phyloP scores from a whole-genome alignment of 2,329 filamentous ascomycete genomes.

The Aspergillus tanneri region DNA sequence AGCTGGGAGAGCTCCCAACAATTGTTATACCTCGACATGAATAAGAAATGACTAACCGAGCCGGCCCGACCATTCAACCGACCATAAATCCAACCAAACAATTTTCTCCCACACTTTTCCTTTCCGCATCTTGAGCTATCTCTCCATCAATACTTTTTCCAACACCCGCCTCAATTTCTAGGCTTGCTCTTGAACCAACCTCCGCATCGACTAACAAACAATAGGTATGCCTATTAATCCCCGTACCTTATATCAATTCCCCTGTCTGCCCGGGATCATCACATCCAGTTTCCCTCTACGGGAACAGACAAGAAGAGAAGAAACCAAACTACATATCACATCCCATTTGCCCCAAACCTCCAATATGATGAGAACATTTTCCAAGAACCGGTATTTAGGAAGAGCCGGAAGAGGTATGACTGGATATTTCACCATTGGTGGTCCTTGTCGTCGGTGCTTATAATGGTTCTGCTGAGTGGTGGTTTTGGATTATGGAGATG shows the following conservation, averaged over 20 bases:
- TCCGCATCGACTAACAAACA: background rate
- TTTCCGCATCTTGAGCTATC: constrained; percentile 3
- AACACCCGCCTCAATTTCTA: background rate
- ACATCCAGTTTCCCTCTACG: background rate
- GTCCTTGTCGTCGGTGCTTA: constrained; percentile 48
- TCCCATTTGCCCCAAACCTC: constrained; percentile 18
- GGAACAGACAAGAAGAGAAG: background rate
- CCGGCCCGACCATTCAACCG: constrained; percentile 6
- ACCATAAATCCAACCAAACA: constrained; percentile 2
- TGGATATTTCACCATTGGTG: constrained; percentile 23
- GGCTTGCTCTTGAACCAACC: background rate
- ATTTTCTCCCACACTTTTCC: constrained; percentile 7
- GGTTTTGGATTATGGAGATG: constrained; percentile 15
- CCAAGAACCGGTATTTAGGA: constrained; percentile 47
- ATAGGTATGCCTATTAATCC: background rate
- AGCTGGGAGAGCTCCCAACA: too few species aligned
- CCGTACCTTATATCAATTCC: background rate
- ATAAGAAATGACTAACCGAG: constrained; percentile 10
- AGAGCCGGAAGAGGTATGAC: constrained; percentile 51
- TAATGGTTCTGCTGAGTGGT: constrained; percentile 48
- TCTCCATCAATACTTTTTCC: background rate
- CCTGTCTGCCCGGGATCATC: background rate
- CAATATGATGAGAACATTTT: constrained; percentile 45
- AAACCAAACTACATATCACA: constrained; percentile 1
- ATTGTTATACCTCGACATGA: background rate